These are phyloP conservation scores for Suillus placidus DNA, from an alignment of 768 basidiomycete species.

Conservation along the genomic window DNA sequence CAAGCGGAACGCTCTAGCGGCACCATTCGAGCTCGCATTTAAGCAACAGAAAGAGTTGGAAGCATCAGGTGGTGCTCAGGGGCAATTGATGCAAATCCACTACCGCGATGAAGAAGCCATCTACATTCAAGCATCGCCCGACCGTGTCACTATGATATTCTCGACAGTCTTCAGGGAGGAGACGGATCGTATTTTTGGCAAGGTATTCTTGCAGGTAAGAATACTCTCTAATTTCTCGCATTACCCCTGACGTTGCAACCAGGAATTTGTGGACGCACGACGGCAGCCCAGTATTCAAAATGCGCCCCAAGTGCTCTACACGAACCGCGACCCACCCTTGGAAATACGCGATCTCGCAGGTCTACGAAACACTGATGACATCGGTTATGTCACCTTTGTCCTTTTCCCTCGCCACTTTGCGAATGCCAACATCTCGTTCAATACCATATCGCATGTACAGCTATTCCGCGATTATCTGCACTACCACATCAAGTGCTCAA, in stretches of 20 bases:
- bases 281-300: conserved; percentile 91
- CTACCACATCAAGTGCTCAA: conserved; percentile 98
- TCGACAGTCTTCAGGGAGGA: conserved; percentile 97
- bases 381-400: conserved; percentile 97
- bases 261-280: conserved; percentile 99
- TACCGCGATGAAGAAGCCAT: conserved; percentile 98
- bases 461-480: conserved; percentile 99
- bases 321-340: conserved; percentile 93
- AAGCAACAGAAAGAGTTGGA: conserved; percentile 83
- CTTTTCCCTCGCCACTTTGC: conserved; percentile 96
- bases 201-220: conserved; percentile 93
- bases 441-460: conserved; percentile 93
- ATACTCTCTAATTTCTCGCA: not conserved
- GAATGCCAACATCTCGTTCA: conserved; percentile 63
- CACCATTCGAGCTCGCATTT: conserved; percentile 92
- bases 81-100: conserved; percentile 89
- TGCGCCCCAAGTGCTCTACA: conserved; percentile 96
- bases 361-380: conserved; percentile 80
- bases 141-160: conserved; percentile 98
- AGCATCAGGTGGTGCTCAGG: conserved; percentile 61
- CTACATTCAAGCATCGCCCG: conserved; percentile 88
- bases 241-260: conserved; percentile 12
- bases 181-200: conserved; percentile 95
- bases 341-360: conserved; percentile 89
- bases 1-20: conserved; percentile 92